Percentiles rank a stretch among this genome's conserved stretches.
Conservation (phyloP, 75 land plant genomes). For the Ceratopteris richardii region DNA sequence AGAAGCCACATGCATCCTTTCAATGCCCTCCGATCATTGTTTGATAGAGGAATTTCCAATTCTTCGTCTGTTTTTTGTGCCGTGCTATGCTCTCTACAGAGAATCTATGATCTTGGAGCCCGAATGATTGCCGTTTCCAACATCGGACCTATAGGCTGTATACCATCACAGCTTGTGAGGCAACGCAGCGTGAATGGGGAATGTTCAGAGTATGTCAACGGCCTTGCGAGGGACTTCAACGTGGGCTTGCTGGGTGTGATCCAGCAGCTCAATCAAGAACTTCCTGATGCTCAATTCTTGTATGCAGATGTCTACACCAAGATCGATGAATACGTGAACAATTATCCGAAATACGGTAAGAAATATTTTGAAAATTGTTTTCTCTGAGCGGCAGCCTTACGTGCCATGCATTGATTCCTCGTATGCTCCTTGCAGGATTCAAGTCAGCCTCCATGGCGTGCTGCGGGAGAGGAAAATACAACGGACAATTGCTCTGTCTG, state of each 20-base stretch:
- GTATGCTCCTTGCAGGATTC: conserved; percentile 60
- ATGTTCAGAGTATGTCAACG: conserved; percentile 47
- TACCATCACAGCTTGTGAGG: conserved; percentile 61
- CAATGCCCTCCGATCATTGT: no score
- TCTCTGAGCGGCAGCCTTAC: no score
- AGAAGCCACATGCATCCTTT: no score
- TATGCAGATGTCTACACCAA: conserved; percentile 51
- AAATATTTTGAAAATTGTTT: no score
- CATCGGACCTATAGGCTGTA: conserved; percentile 79
- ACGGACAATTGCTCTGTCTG: conserved; percentile 54
- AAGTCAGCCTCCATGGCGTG: conserved; percentile 41
- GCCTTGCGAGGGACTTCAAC: conserved; percentile 40
- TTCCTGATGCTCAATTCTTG: conserved; percentile 32
- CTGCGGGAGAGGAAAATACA: conserved; percentile 49
- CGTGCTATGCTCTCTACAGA: no score
- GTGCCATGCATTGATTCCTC: no score
- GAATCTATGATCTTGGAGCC: conserved; percentile 54
- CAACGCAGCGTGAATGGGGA: conserved; percentile 22
- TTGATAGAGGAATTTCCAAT: no score
- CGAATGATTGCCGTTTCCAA: conserved; percentile 51
- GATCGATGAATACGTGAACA: conserved; percentile 37
- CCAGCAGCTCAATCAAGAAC: conserved; percentile 22
- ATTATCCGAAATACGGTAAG: conserved; percentile 51
- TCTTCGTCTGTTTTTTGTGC: no score
- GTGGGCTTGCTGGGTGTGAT: conserved; percentile 16